Evolutionary conservation across 2,329 filamentous ascomycete species (phyloP).

Genomic region (Lasiodiplodia sp.): DNA sequence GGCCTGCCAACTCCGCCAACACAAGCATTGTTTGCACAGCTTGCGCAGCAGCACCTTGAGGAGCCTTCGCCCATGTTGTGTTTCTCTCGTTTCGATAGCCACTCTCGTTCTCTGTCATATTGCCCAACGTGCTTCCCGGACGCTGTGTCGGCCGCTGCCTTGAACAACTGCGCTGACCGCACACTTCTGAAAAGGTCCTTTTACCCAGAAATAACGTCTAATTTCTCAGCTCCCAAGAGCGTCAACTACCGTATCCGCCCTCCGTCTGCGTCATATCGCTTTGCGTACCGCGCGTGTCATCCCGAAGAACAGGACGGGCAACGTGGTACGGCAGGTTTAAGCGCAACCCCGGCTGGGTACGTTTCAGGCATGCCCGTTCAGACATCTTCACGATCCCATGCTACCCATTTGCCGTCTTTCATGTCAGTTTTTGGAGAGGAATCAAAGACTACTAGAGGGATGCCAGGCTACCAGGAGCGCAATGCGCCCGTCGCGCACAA

Average conservation of each 20-base stretch:
- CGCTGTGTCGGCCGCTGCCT: constrained; percentile 40
- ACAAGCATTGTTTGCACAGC: constrained; percentile 25
- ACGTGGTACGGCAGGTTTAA: constrained; percentile 13
- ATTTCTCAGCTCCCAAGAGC: constrained; percentile 44
- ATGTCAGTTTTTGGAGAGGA: constrained; percentile 78
- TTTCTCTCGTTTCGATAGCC: constrained; percentile 21
- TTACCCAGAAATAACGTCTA: constrained; percentile 40
- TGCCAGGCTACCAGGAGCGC: constrained; percentile 55
- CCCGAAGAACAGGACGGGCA: constrained; percentile 9
- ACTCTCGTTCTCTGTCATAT: constrained; percentile 26
- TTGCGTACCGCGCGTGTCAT: constrained; percentile 15
- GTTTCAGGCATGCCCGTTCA: constrained; percentile 47
- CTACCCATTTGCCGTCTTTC: constrained; percentile 70
- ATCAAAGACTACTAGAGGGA: constrained; percentile 51
- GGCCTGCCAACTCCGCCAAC: constrained; percentile 23
- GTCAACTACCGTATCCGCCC: constrained; percentile 32
- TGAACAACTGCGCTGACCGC: constrained; percentile 45
- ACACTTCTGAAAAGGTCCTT: constrained; percentile 45
- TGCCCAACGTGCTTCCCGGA: constrained; percentile 24
- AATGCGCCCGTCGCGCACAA: constrained; percentile 38
- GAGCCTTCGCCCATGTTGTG: constrained; percentile 2
- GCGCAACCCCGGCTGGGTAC: neutral
- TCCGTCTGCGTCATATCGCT: neutral
- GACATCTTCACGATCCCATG: constrained; percentile 44
- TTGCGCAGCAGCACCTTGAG: constrained; percentile 16